Evolutionary conservation across 2,329 filamentous ascomycete species (phyloP).

Genomic region (Diaporthe humulicola): DNA sequence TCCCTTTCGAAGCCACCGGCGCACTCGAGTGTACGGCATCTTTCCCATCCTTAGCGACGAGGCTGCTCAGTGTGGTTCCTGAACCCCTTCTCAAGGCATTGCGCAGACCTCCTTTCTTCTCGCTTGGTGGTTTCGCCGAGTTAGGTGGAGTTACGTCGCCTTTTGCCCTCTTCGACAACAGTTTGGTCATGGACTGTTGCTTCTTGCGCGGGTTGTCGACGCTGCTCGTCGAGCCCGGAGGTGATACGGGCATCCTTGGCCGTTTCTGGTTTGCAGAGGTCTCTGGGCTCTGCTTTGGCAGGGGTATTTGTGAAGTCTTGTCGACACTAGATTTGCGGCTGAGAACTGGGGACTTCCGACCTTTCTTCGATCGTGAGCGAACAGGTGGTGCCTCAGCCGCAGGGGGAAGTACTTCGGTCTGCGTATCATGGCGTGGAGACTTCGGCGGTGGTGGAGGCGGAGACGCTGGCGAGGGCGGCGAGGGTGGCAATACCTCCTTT

Average conservation of each 20-base stretch:
- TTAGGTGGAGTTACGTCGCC: slow-evolving; percentile 32
- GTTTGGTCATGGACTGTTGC: slow-evolving; percentile 44
- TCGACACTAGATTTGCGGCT: slow-evolving; percentile 19
- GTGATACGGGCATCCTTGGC: slow-evolving; percentile 52
- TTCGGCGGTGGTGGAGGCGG: slow-evolving; percentile 42
- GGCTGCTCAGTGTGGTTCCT: slow-evolving; percentile 59
- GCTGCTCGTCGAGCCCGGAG: slow-evolving; percentile 40
- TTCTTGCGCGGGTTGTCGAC: slow-evolving; percentile 41
- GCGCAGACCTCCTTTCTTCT: slow-evolving; percentile 63
- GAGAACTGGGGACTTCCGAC: background rate
- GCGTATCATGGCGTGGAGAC: slow-evolving; percentile 31
- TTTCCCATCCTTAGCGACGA: slow-evolving; percentile 58
- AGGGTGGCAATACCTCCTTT: slow-evolving; percentile 39
- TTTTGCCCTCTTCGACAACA: slow-evolving; percentile 49
- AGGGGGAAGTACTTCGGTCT: background rate
- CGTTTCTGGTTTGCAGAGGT: slow-evolving; percentile 63
- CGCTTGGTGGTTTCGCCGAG: slow-evolving; percentile 45
- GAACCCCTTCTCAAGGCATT: slow-evolving; percentile 66
- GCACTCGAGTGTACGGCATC: slow-evolving; percentile 41
- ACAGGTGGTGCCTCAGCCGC: background rate
- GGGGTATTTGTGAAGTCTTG: slow-evolving; percentile 42
- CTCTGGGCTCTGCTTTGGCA: slow-evolving; percentile 47
- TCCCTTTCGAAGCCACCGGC: slow-evolving; percentile 40
- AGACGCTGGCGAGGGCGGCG: slow-evolving; percentile 38
- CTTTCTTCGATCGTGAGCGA: background rate